A percentile compares a stretch with the other conserved stretches of the same genome.
phyloP scores from a whole-genome alignment of 2,329 filamentous ascomycete species.

The Onygenales sp. region DNA sequence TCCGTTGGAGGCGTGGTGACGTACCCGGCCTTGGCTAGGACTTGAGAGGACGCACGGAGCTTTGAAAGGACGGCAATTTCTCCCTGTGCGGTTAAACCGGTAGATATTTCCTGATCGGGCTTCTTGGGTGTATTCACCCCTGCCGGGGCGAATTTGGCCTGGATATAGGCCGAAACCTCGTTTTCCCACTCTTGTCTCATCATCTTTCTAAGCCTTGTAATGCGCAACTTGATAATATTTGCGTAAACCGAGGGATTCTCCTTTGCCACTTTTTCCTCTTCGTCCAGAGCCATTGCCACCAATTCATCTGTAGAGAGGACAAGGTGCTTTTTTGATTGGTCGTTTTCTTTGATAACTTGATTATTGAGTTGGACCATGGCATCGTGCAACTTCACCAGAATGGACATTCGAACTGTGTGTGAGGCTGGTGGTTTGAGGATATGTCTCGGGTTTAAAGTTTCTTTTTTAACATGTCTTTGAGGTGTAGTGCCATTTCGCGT shows the following conservation, averaged over 20 bases:
- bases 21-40: slow-evolving; percentile 41
- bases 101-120: slow-evolving; percentile 45
- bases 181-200: slow-evolving; percentile 59
- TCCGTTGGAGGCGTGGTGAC: slow-evolving; percentile 58
- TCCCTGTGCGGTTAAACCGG: slow-evolving; percentile 55
- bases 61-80: slow-evolving; percentile 52
- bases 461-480: slow-evolving; percentile 25
- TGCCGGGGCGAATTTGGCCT: slow-evolving; percentile 3
- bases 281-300: slow-evolving; percentile 40
- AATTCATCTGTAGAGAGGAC: slow-evolving; percentile 35
- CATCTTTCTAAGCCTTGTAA: slow-evolving; percentile 71
- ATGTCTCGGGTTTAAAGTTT: slow-evolving; percentile 37
- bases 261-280: slow-evolving; percentile 66
- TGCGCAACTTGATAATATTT: slow-evolving; percentile 74
- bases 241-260: slow-evolving; percentile 63
- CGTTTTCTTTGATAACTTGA: slow-evolving; percentile 24
- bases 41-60: slow-evolving; percentile 17
- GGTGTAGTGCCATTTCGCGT: neutral
- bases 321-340: slow-evolving; percentile 21
- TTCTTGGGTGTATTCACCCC: slow-evolving; percentile 4
- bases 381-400: slow-evolving; percentile 36
- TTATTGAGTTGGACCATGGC: slow-evolving; percentile 34
- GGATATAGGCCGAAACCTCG: slow-evolving; percentile 41
- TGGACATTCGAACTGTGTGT: slow-evolving; percentile 31
- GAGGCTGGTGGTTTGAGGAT: slow-evolving; percentile 33